Conservation (phyloP, 768 basidiomycete species). For the Coprinopsis strossmayeri region DNA sequence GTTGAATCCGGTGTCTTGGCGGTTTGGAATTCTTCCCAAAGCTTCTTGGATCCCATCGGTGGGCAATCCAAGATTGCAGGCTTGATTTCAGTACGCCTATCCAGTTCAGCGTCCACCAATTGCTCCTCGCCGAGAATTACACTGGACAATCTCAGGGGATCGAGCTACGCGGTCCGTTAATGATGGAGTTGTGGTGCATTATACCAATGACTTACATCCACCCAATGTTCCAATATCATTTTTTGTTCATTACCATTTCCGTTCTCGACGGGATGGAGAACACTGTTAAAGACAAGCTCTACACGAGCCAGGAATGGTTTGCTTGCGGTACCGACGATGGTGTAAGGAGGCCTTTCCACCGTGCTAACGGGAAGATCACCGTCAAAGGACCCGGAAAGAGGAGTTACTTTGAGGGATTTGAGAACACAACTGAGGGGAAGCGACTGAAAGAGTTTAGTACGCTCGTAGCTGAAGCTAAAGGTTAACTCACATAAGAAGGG, state of each 20-base stretch:
- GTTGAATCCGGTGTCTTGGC: not conserved
- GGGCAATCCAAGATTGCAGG: conserved; percentile 25
- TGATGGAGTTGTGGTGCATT: not conserved
- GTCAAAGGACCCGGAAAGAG: conserved; percentile 17
- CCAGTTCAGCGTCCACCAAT: conserved; percentile 46
- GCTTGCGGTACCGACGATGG: conserved; percentile 33
- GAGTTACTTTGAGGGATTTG: conserved; percentile 29
- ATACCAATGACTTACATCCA: conserved; percentile 32
- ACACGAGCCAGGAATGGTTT: conserved; percentile 41
- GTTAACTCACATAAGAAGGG: conserved; percentile 39
- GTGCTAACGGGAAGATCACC: conserved; percentile 12
- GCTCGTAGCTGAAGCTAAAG: not conserved
- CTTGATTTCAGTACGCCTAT: conserved; percentile 36
- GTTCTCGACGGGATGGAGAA: conserved; percentile 14
- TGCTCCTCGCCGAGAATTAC: conserved; percentile 41
- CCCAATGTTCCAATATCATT: conserved; percentile 46
- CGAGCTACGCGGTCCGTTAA: conserved; percentile 36
- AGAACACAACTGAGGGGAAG: conserved; percentile 42
- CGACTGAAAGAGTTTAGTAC: conserved; percentile 20
- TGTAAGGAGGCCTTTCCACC: conserved; percentile 35
- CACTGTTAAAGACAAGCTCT: conserved; percentile 36
- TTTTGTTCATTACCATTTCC: conserved; percentile 21
- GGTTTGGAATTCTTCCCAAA: conserved; percentile 28
- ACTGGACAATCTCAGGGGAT: conserved; percentile 26
- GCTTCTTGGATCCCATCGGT: conserved; percentile 25